A percentile compares a stretch with the other conserved stretches of the same genome.
Conservation (phyloP, 495 filamentous ascomycete species). For the Penicillium longicatenatum region DNA sequence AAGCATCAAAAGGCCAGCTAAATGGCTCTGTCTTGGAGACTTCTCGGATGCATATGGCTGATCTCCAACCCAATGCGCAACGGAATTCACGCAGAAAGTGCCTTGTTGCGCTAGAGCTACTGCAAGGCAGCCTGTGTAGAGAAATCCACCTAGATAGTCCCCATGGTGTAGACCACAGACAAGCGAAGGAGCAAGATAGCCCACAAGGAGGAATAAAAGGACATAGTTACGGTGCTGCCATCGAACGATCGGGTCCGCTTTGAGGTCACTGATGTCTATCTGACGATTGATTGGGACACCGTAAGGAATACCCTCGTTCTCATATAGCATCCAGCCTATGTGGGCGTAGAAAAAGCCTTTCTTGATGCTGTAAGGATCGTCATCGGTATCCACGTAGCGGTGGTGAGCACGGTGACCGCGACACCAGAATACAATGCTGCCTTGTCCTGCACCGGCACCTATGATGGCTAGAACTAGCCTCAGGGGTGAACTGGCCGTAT, state of each 20-base stretch:
- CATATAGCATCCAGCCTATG: slow-evolving; percentile 86
- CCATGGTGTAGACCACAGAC: slow-evolving; percentile 79
- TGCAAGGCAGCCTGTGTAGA: slow-evolving; percentile 87
- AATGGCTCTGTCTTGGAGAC: slow-evolving; percentile 86
- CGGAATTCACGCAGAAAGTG: slow-evolving; percentile 96
- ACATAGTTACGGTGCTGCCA: slow-evolving; percentile 91
- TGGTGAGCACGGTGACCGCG: slow-evolving; percentile 94
- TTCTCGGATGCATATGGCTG: slow-evolving; percentile 97
- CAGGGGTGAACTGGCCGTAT: slow-evolving; percentile 77
- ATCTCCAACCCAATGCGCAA: slow-evolving; percentile 95
- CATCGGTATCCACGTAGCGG: slow-evolving; percentile 95
- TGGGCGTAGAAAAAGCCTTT: slow-evolving; percentile 95
- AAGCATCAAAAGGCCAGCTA: slow-evolving; percentile 55
- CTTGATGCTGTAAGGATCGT: slow-evolving; percentile 95
- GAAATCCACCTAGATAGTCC: slow-evolving; percentile 84
- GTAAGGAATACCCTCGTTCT: slow-evolving; percentile 59
- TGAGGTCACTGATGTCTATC: slow-evolving; percentile 92
- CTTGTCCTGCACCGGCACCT: slow-evolving; percentile 91
- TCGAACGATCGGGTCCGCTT: slow-evolving; percentile 84
- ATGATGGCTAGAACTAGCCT: slow-evolving; percentile 84
- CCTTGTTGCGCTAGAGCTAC: slow-evolving; percentile 96
- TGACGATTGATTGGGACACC: slow-evolving; percentile 78
- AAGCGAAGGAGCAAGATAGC: slow-evolving; percentile 74
- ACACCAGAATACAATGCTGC: slow-evolving; percentile 92
- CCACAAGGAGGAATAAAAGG: slow-evolving; percentile 80